Percentiles rank a stretch among this genome's conserved stretches.
Conservation (phyloP, 306 rosid genomes). For the Prunus mume region DNA sequence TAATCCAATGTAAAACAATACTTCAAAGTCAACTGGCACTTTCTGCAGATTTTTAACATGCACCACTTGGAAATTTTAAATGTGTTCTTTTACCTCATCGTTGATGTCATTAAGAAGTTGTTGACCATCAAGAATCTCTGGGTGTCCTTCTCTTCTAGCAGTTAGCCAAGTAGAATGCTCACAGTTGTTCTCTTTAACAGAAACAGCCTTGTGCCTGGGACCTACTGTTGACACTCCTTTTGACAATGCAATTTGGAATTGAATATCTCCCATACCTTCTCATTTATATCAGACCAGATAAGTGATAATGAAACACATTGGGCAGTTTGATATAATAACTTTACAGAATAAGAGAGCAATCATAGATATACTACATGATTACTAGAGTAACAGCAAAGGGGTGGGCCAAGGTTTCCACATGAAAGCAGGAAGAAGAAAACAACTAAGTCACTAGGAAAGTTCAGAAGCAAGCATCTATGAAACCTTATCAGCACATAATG, state of each 20-base stretch:
- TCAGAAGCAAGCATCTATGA: neutral
- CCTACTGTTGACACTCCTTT: constrained; percentile 63
- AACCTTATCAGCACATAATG: neutral
- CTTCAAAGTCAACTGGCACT: constrained; percentile 1
- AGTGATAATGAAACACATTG: neutral
- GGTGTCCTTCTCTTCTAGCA: constrained; percentile 66
- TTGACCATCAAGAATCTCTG: constrained; percentile 58
- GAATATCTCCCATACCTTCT: constrained; percentile 46
- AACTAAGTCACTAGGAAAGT: neutral
- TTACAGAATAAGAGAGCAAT: neutral
- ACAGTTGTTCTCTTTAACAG: constrained; percentile 35
- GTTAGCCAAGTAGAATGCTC: constrained; percentile 58
- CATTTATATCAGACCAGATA: constrained; percentile 12
- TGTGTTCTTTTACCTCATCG: constrained; percentile 37
- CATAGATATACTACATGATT: neutral
- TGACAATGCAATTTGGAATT: constrained; percentile 59
- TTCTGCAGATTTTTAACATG: neutral
- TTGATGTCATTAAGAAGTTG: constrained; percentile 46
- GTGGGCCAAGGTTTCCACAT: neutral
- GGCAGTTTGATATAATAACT: neutral
- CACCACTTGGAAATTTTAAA: neutral
- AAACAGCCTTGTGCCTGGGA: constrained; percentile 50
- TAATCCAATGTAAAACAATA: neutral
- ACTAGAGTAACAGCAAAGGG: neutral
- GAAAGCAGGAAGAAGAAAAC: neutral